Conservation (phyloP, 2,329 filamentous ascomycete genomes). For the Nannizziopsis arthrosporioides region DNA sequence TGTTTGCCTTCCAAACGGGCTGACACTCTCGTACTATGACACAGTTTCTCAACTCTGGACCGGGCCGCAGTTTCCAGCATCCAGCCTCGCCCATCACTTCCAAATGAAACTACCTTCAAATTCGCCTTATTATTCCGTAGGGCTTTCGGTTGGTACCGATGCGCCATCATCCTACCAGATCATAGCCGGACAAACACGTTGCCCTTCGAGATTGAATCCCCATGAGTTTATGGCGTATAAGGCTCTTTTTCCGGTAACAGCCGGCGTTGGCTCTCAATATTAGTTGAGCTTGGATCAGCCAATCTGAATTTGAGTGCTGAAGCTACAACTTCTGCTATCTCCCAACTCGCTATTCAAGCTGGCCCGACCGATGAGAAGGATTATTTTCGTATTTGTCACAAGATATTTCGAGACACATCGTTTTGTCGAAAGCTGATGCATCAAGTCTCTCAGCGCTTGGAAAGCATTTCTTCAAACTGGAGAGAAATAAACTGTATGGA, state of each 20-base stretch:
- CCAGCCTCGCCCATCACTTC: slow-evolving; percentile 40
- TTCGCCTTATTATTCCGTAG: slow-evolving; percentile 28
- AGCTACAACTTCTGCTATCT: slow-evolving; percentile 40
- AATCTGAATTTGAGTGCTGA: slow-evolving; percentile 51
- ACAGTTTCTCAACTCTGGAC: slow-evolving; percentile 30
- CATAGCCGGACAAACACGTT: slow-evolving; percentile 37
- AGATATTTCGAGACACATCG: slow-evolving; percentile 36
- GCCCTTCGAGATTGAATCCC: slow-evolving; percentile 36
- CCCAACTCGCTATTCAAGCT: slow-evolving; percentile 43
- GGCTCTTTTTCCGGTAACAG: slow-evolving; percentile 34
- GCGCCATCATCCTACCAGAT: slow-evolving; percentile 42
- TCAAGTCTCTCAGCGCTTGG: slow-evolving; percentile 39
- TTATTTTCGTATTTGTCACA: slow-evolving; percentile 39
- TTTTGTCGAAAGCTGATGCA: slow-evolving; percentile 43
- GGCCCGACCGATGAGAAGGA: slow-evolving; percentile 37
- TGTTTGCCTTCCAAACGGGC: slow-evolving; percentile 38
- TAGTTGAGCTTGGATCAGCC: slow-evolving; percentile 41
- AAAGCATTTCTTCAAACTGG: slow-evolving; percentile 44
- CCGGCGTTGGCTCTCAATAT: slow-evolving; percentile 39
- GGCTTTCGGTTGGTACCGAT: slow-evolving; percentile 23
- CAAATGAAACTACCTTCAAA: slow-evolving; percentile 26
- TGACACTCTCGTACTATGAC: slow-evolving; percentile 42
- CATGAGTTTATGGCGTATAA: slow-evolving; percentile 42
- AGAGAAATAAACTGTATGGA: slow-evolving; percentile 50
- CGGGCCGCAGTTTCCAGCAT: slow-evolving; percentile 17